A percentile compares a stretch with the other conserved stretches of the same genome.
Evolutionary conservation across 208 protist species (phyloP).

Genomic region (Perkinsela sp.): DNA sequence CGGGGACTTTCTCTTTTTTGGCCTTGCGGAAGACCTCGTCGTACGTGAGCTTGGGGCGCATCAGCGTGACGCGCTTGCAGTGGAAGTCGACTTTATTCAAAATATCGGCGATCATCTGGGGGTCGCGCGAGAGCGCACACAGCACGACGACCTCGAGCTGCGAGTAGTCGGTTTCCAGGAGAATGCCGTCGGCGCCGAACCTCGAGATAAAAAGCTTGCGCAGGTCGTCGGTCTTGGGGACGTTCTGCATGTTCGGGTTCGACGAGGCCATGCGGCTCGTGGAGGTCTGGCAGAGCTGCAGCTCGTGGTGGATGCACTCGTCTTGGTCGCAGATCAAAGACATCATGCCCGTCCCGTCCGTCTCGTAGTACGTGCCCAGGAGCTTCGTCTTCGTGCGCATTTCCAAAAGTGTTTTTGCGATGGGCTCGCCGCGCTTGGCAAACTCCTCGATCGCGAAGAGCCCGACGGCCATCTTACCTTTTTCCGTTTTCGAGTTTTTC

Average conservation of each 20-base stretch:
- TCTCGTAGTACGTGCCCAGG: slow-evolving; percentile 65
- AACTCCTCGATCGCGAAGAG: slow-evolving; percentile 58
- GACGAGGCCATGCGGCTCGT: slow-evolving; percentile 50
- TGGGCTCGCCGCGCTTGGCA: slow-evolving; percentile 37
- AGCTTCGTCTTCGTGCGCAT: slow-evolving; percentile 57
- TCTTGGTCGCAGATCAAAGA: slow-evolving; percentile 50
- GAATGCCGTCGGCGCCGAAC: slow-evolving; percentile 41
- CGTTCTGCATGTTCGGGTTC: slow-evolving; percentile 73
- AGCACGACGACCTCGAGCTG: slow-evolving; percentile 65
- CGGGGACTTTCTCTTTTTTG: slow-evolving; percentile 68
- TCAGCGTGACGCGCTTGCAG: slow-evolving; percentile 70
- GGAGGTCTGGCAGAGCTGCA: slow-evolving; percentile 69
- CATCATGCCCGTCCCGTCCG: slow-evolving; percentile 61
- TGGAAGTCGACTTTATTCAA: slow-evolving; percentile 61
- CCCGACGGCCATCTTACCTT: slow-evolving; percentile 50
- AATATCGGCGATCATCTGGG: slow-evolving; percentile 65
- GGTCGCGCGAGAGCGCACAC: slow-evolving; percentile 50
- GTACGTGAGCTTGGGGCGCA: slow-evolving; percentile 64
- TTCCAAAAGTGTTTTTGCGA: slow-evolving; percentile 38
- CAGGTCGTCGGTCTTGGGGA: slow-evolving; percentile 65
- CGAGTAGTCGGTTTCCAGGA: slow-evolving; percentile 68
- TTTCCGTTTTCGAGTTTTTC: slow-evolving; percentile 36
- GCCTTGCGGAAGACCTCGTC: slow-evolving; percentile 44
- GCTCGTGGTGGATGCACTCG: slow-evolving; percentile 67
- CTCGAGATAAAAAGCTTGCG: slow-evolving; percentile 65